phyloP scores from a whole-genome alignment of 192 early-diverging fungal species.

The Backusella sp. region DNA sequence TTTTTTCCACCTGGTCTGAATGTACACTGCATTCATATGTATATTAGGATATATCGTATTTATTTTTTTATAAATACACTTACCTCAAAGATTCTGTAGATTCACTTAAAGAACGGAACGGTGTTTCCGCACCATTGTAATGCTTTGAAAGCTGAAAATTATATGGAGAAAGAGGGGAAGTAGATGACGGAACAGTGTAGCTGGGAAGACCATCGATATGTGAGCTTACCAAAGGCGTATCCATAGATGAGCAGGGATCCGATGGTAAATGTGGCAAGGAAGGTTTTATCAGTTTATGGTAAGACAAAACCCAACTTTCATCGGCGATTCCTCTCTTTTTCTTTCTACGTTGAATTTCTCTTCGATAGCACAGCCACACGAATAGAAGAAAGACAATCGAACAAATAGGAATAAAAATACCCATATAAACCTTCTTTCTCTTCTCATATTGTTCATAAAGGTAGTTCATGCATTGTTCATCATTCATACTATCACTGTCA shows the following conservation, averaged over 20 bases:
- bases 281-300: background rate
- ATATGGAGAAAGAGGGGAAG: background rate
- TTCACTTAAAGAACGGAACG: background rate
- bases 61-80: background rate
- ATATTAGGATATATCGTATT: background rate
- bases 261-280: background rate
- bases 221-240: background rate
- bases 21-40: background rate
- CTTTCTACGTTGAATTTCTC: background rate
- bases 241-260: background rate
- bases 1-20: background rate
- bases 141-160: background rate
- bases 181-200: background rate
- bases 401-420: conserved; percentile 15
- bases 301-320: background rate
- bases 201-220: background rate
- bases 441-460: background rate
- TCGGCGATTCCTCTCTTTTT: background rate
- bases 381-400: background rate
- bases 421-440: background rate
- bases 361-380: background rate
- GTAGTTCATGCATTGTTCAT: background rate
- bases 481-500: background rate
- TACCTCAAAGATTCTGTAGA: background rate
- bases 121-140: background rate